Percentiles rank a stretch among this genome's conserved stretches.
phyloP scores from a whole-genome alignment of 2,329 filamentous ascomycete genomes.

The Fusarium clavum region DNA sequence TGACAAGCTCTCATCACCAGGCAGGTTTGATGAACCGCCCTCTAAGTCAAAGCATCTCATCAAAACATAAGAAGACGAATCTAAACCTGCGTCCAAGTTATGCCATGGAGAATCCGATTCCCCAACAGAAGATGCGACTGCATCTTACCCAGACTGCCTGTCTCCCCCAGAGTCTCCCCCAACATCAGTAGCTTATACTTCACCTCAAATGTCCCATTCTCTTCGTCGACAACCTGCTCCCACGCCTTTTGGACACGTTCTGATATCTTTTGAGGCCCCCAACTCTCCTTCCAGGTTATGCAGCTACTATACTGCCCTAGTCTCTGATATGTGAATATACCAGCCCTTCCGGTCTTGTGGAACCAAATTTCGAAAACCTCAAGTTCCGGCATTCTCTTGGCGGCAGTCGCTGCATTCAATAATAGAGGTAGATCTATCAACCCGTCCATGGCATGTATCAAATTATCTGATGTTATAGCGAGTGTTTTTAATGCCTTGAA shows the following conservation, averaged over 20 bases:
- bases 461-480: background rate
- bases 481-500: slow-evolving; percentile 4
- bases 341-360: background rate
- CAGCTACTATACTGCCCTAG: background rate
- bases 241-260: background rate
- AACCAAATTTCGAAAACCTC: slow-evolving; percentile 21
- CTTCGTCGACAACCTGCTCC: background rate
- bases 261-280: no score
- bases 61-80: no score
- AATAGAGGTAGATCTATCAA: background rate
- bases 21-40: no score
- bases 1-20: no score
- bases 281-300: background rate
- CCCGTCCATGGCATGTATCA: background rate
- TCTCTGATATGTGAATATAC: slow-evolving; percentile 25
- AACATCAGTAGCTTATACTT: no score
- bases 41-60: no score
- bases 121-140: no score
- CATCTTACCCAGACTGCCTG: no score
- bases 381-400: slow-evolving; percentile 15
- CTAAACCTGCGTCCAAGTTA: background rate
- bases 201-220: fast-evolving
- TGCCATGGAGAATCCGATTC: background rate
- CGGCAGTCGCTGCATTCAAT: background rate
- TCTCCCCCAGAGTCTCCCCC: no score